Conservation (phyloP, 257 asterid species). For the Nicotiana otophora region DNA sequence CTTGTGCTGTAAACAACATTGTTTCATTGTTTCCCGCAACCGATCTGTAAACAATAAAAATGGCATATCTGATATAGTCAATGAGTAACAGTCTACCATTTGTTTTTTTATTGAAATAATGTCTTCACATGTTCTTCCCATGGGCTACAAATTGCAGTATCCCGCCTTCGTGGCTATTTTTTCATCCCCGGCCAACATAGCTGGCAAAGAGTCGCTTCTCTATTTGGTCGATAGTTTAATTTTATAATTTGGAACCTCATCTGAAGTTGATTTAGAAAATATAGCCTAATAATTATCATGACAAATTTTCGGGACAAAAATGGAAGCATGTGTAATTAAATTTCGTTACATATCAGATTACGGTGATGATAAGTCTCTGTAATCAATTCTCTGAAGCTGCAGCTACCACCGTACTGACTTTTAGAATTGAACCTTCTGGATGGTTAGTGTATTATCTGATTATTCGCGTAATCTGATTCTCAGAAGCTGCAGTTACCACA, state of each 20-base stretch:
- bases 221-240: neutral
- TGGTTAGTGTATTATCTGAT: neutral
- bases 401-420: neutral
- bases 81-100: neutral
- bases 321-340: neutral
- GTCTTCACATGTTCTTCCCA: neutral
- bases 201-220: neutral
- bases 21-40: neutral
- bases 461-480: neutral
- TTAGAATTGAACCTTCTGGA: neutral
- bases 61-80: neutral
- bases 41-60: neutral
- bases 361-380: neutral
- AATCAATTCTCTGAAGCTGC: conserved; percentile 10
- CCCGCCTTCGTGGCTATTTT: neutral
- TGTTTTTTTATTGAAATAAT: neutral
- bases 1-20: neutral
- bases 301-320: neutral
- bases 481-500: neutral
- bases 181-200: neutral
- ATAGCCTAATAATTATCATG: neutral
- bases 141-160: neutral
- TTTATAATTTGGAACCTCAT: neutral
- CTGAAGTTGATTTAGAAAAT: neutral
- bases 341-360: neutral